Base-by-base conservation (phyloP, 306 rosid genomes). In the Mimosa bimucronata region DNA sequence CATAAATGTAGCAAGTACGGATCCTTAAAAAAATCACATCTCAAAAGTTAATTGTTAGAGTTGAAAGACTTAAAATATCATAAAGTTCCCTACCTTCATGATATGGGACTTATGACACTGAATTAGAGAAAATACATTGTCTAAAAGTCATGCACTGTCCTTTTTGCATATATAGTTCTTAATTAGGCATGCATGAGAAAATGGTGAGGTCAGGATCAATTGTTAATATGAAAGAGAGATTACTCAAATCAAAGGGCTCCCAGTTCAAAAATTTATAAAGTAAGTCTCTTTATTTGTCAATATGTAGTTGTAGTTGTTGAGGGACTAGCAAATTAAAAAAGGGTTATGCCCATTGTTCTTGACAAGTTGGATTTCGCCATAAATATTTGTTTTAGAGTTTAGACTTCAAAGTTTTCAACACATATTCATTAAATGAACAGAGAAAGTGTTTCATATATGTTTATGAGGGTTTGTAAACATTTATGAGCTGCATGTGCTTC, bases 401-500 rank as follows among this genome's bases (percentile, higher is more conserved):
- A 61, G 80, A 66, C 48, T 53, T 75, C 67, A 48, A 48, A 84
- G 85, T 76, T 87, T 86, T 66, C 82, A 85, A 61, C 1, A 26
- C 1, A 84, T 37, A 25, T 48, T 50, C 77, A 60, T 85, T 85
- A 26, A 87, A 79, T 84, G 83, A 57, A 25, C 79, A 77, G 75
- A 76, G 41, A 61, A 31, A 65, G 81, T 73, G 83, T 69, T 70
- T 31, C 14, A 34, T 34, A 34, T 34, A 65, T 25, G 65, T 58
- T 55, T 23, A 55, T 9, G 29, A 79, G 46, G 80, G 83, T 83
- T 68, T 75, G 84, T 67, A 60, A 37, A 69, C 85, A 88, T 89
- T 94, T 79, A 91, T 89, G 90, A 89, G 83, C 21, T 82, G 79
- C 97, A 92, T 89, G 97, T 92, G 97, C 73, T 77, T 48, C 53